Evolutionary conservation across 1,284 basidiomycete species (phyloP), one percentile per base, ranked within the genome.

Genomic region (Apiotrichum gracile): DNA sequence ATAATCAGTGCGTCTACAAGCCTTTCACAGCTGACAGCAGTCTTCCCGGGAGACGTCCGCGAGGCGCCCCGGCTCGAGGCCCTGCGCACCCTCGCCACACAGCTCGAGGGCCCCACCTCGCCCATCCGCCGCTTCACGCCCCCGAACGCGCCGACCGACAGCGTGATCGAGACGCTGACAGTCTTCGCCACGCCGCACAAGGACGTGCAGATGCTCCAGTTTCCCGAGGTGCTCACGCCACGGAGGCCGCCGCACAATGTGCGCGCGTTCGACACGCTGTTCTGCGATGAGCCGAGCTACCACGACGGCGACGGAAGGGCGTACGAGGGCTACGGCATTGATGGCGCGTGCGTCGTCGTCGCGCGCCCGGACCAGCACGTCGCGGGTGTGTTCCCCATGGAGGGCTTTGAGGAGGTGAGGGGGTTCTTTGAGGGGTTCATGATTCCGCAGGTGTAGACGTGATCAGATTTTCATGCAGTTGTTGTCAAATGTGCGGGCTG

Each of bases 11-110:
- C 14, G 41, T 29, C 5, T 19, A 19, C 5, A 7, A 43, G 19
- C n/a, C 7, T 17, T 21, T 34, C 7, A 4, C 6, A 5, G 43
- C 44, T 46, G 17, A 46, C 37, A 21, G 22, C 37, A 22, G 74
- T 87, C 14, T 88, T 88, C 68, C 74, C 79, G 0, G 87, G 87
- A 9, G 75, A 83, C 55, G 69, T 80, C 8, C 73, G 72, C 8
- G 62, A 79, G 21, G 38, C 70, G 5, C 49, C 59, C 5, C 80
- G 82, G 49, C 67, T 73, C 10, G 61, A 61, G 27, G 76, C 76
- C 50, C 61, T 85, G 7, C 61, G 75, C 13, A 52, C 58, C 17
- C 70, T 83, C 31, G 81, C 81, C 10, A 69, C 75, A 29, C 75
- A 79, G 47, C 56, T 85, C 41, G 43, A 35, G 25, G 37, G 16